A percentile compares a stretch with the other conserved stretches of the same genome.
Conservation (phyloP, 2,329 filamentous ascomycete genomes). For the Leptographium wingfieldii region DNA sequence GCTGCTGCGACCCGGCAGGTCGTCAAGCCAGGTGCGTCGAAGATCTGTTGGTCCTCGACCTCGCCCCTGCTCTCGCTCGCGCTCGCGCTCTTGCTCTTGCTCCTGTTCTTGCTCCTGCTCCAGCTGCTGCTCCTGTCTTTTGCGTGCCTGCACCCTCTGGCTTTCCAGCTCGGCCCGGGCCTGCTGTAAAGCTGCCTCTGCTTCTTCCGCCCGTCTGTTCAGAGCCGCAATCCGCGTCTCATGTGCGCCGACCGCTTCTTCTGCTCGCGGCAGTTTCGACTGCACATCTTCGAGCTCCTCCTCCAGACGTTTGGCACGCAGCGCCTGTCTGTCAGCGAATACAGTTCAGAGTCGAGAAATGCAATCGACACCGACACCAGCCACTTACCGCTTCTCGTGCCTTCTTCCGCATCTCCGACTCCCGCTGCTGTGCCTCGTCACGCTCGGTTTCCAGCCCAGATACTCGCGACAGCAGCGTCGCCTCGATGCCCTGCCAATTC, state of each 20-base stretch:
- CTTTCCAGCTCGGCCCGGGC: constrained; percentile 36
- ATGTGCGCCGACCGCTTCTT: constrained; percentile 49
- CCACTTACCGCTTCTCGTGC: constrained; percentile 66
- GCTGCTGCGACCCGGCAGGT: constrained; percentile 25
- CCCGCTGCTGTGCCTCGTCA: constrained; percentile 71
- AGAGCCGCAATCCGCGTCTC: constrained; percentile 48
- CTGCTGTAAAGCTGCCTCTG: constrained; percentile 52
- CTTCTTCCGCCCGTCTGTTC: constrained; percentile 50
- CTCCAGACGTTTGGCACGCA: constrained; percentile 53
- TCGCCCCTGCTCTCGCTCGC: constrained; percentile 5
- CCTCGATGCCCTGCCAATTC: constrained; percentile 96
- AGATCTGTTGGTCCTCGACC: constrained; percentile 14
- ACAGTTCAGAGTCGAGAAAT: neutral
- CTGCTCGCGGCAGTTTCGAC: constrained; percentile 49
- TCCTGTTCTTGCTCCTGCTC: constrained; percentile 21
- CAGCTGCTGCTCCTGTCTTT: constrained; percentile 1
- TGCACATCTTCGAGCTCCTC: constrained; percentile 67
- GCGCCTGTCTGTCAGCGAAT: constrained; percentile 34
- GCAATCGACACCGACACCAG: neutral
- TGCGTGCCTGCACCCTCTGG: constrained; percentile 24
- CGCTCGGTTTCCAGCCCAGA: constrained; percentile 76
- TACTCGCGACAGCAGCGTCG: constrained; percentile 66
- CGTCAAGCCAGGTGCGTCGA: constrained; percentile 40
- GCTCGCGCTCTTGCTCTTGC: constrained; percentile 15
- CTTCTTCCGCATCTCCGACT: constrained; percentile 80